phyloP scores from a whole-genome alignment of 176 grass and related monocot species.

The Paspalum vaginatum region DNA sequence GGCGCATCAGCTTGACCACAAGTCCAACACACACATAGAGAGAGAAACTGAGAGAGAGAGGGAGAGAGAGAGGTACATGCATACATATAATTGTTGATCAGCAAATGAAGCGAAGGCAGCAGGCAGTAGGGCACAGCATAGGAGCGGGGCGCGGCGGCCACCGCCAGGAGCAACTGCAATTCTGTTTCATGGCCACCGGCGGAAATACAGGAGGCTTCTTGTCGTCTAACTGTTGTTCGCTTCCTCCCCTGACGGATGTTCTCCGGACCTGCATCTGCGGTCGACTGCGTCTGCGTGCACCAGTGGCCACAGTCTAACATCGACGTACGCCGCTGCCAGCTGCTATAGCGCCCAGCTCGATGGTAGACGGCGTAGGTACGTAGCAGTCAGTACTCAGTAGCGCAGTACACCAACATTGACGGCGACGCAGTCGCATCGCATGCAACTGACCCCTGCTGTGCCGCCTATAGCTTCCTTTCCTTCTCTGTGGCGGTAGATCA shows the following conservation, averaged over 20 bases:
- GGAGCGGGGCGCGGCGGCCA: no score
- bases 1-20: no score
- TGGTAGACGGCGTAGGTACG: no score
- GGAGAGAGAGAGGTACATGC: no score
- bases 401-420: conserved; percentile 3
- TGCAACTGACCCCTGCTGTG: conserved; percentile 17
- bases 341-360: no score
- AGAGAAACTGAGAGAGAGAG: no score
- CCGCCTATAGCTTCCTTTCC: not conserved
- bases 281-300: no score
- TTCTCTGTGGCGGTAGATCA: no score
- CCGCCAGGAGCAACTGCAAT: conserved; percentile 33
- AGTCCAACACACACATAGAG: no score
- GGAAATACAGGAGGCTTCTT: conserved; percentile 37
- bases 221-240: conserved; percentile 54
- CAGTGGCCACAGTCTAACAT: no score
- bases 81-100: conserved; percentile 23
- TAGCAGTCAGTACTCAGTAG: no score
- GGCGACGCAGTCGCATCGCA: not conserved
- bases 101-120: not conserved
- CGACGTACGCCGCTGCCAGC: no score
- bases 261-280: not conserved
- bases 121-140: not conserved
- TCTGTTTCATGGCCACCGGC: conserved; percentile 45
- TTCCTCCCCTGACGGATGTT: conserved; percentile 56